Evolutionary conservation across 768 basidiomycete genomes (phyloP).

Genomic region (Pulveroboletus sp.): DNA sequence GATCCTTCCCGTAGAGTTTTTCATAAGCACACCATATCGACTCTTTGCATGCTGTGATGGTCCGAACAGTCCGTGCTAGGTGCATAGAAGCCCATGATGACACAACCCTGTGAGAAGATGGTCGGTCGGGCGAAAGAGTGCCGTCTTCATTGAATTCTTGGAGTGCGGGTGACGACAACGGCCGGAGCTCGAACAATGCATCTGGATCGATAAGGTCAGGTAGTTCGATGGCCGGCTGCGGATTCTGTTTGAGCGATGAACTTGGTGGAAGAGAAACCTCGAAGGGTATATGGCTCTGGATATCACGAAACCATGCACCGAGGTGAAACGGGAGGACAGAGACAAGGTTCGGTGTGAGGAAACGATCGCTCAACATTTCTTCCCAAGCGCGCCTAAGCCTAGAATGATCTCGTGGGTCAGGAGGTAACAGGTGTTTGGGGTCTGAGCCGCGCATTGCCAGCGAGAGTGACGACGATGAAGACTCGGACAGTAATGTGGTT

Average conservation of each 20-base stretch:
- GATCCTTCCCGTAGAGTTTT: slow-evolving; percentile 38
- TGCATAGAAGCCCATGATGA: slow-evolving; percentile 58
- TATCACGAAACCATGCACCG: slow-evolving; percentile 49
- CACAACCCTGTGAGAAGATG: slow-evolving; percentile 28
- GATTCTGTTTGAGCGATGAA: slow-evolving; percentile 28
- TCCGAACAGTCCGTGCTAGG: slow-evolving; percentile 53
- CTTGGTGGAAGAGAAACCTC: slow-evolving; percentile 55
- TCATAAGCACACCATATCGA: slow-evolving; percentile 64
- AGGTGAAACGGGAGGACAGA: slow-evolving; percentile 67
- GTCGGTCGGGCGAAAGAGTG: slow-evolving; percentile 7
- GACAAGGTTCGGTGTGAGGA: slow-evolving; percentile 49
- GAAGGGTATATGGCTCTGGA: slow-evolving; percentile 45
- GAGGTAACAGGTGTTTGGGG: slow-evolving; percentile 14
- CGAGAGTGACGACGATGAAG: slow-evolving; percentile 22
- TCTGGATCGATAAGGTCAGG: slow-evolving; percentile 27
- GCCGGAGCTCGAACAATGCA: slow-evolving; percentile 29
- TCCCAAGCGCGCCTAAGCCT: slow-evolving; percentile 62
- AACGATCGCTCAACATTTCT: slow-evolving; percentile 55
- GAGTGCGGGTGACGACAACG: slow-evolving; percentile 17
- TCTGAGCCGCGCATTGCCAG: slow-evolving; percentile 13
- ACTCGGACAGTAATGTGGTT: slow-evolving; percentile 5
- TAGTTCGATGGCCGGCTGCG: slow-evolving; percentile 14
- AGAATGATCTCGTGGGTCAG: slow-evolving; percentile 57
- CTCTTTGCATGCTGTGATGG: slow-evolving; percentile 61
- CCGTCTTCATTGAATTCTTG: slow-evolving; percentile 28